Base-by-base conservation (phyloP, 2,329 filamentous ascomycete species). In the Fusarium decemcellulare region DNA sequence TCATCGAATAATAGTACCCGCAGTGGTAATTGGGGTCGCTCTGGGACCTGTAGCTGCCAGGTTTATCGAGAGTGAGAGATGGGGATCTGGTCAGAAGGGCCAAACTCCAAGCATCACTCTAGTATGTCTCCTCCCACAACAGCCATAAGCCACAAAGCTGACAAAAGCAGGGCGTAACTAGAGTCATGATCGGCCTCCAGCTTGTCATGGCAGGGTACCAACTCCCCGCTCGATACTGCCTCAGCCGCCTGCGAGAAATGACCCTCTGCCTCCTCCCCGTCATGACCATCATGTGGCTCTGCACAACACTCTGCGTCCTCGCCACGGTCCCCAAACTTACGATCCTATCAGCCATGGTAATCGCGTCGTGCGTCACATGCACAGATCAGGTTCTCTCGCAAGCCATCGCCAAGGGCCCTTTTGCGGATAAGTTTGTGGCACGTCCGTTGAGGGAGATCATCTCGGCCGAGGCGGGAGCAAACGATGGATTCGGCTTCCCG, bases 251-350 rank as follows among this genome's bases (percentile, higher is more conserved):
- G 78, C 85, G 83, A 60, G 87, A 88, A 60, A 83, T 90, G 78
- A 77, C 82, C 3, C 80, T 90, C 11, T 86, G 84, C 44, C 80
- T 90, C 12, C 69, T 90, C 7, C 88, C 88, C 4, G 80, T 89
- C 67, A 90, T 90, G 88, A 86, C 86, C 2, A 78, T 88, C 57
- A 89, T 88, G 83, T 91, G 88, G 88, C 73, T 91, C 8, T 83
- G 79, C 68, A 90, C 88, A 0, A 86, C 86, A 1, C 78, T 83
- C 5, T 90, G 88, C 65, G 81, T 90, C 37, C 74, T 88, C 46
- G 77, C 85, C 14, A 85, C 84, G 8, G 81, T 90, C 2, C 88
- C 88, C 0, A 85, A 87, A n/a, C 53, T 90, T 6, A 84, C 85
- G 0, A 80, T 88, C 18, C 80, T 88, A 2, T 80, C 86, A 5